phyloP scores from a whole-genome alignment of 2,329 filamentous ascomycete species.

The Penicillium palitans region DNA sequence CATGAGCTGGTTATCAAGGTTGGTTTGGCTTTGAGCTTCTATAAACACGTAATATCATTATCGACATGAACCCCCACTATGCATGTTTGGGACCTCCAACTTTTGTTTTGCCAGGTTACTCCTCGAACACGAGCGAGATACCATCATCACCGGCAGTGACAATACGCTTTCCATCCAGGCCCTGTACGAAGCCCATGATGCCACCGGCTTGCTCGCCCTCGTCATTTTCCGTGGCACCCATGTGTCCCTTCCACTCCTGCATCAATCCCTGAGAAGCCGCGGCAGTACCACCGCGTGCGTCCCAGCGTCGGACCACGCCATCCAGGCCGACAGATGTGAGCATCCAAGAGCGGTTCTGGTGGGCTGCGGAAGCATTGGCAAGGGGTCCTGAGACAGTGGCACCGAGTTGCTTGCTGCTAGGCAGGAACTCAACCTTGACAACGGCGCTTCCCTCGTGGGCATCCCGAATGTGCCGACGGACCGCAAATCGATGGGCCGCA shows the following conservation, averaged over 20 bases:
- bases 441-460: constrained; percentile 88
- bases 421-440: constrained; percentile 87
- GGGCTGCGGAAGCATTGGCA: constrained; percentile 26
- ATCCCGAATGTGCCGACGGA: constrained; percentile 76
- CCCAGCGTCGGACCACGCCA: constrained; percentile 87
- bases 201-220: constrained; percentile 80
- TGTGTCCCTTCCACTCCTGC: constrained; percentile 87
- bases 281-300: constrained; percentile 67
- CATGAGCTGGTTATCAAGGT: neutral
- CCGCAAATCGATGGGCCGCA: constrained; percentile 78
- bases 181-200: constrained; percentile 86
- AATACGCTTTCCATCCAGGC: constrained; percentile 69
- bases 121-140: constrained; percentile 49
- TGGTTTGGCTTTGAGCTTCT: constrained; percentile 4
- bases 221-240: constrained; percentile 42
- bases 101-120: constrained; percentile 23
- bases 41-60: constrained; percentile 29
- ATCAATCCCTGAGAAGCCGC: constrained; percentile 69
- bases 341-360: constrained; percentile 59
- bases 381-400: constrained; percentile 27
- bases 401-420: constrained; percentile 43
- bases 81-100: neutral
- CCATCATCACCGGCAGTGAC: constrained; percentile 89
- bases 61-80: constrained; percentile 15
- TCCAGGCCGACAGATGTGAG: constrained; percentile 91